Percentiles rank a stretch among this genome's conserved stretches.
Conservation (phyloP, 2,329 filamentous ascomycete species). For the Botrytis aclada region DNA sequence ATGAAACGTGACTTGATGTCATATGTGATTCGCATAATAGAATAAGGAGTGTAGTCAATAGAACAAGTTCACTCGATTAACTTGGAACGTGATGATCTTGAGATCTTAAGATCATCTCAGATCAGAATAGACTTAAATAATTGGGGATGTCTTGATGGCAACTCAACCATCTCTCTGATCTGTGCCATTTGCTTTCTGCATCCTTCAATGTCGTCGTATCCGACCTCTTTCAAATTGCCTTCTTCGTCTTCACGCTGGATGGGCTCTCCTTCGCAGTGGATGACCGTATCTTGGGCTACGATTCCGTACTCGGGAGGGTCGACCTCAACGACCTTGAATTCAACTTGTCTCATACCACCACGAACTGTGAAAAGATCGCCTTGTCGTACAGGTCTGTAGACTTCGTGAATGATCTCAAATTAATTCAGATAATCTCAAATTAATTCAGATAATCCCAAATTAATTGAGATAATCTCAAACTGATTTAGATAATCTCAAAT, state of each 20-base stretch:
- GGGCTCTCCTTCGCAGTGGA: constrained; percentile 95
- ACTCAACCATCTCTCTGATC: constrained; percentile 96
- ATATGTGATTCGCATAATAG: too few species aligned
- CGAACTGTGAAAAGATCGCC: constrained; percentile 96
- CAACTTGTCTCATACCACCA: constrained; percentile 97
- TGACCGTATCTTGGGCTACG: constrained; percentile 96
- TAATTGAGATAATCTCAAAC: too few species aligned
- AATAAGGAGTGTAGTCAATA: too few species aligned
- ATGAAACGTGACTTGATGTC: too few species aligned
- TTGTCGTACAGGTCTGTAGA: constrained; percentile 94
- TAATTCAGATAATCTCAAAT: too few species aligned
- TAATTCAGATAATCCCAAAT: too few species aligned
- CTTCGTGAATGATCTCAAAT: too few species aligned
- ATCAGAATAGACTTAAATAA: constrained; percentile 99
- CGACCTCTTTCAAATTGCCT: constrained; percentile 98
- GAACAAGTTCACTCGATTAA: too few species aligned
- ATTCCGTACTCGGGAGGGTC: constrained; percentile 98
- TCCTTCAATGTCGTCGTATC: constrained; percentile 98
- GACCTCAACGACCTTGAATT: constrained; percentile 99
- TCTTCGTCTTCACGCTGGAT: constrained; percentile 99
- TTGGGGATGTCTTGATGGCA: constrained; percentile 93
- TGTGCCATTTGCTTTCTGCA: constrained; percentile 99
- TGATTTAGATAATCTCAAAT: too few species aligned
- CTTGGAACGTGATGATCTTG: too few species aligned
- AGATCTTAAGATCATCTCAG: too few species aligned